Evolutionary conservation across 2,329 filamentous ascomycete species (phyloP).

Genomic region (Diaporthe sp.): DNA sequence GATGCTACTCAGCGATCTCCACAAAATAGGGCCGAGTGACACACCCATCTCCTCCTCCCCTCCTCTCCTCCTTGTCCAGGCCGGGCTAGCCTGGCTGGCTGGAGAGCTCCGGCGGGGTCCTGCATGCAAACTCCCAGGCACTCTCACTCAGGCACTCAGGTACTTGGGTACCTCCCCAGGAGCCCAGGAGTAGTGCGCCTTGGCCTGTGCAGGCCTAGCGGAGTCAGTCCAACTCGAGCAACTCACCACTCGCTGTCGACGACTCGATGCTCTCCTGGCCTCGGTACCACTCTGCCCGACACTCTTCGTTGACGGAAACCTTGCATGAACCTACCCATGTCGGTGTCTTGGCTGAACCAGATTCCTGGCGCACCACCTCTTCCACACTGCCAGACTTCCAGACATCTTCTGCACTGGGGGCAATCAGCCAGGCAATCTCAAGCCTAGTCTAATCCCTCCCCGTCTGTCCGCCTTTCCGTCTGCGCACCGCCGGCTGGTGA

Average conservation of each 20-base stretch:
- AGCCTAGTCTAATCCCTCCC: constrained; percentile 11
- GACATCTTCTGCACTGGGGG: background rate
- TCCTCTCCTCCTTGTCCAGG: background rate
- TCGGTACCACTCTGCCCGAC: constrained; percentile 17
- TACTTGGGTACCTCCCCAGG: background rate
- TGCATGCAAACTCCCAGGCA: constrained; percentile 3
- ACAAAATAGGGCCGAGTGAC: constrained; percentile 31
- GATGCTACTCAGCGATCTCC: constrained; percentile 18
- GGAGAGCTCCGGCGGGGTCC: constrained; percentile 24
- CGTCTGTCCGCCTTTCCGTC: constrained; percentile 20
- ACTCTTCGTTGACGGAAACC: constrained; percentile 20
- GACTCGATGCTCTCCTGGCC: background rate
- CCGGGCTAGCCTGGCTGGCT: constrained; percentile 17
- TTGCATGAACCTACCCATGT: constrained; percentile 28
- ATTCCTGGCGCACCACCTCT: constrained; percentile 6
- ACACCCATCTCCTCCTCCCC: background rate
- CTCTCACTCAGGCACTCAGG: background rate
- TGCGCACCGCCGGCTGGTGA: background rate
- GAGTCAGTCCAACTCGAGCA: background rate
- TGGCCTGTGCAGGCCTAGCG: constrained; percentile 9
- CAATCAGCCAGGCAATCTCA: constrained; percentile 8
- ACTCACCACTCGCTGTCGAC: constrained; percentile 2
- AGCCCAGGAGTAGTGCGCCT: background rate
- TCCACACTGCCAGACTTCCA: constrained; percentile 1
- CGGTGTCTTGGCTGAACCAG: constrained; percentile 21